Evolutionary conservation across 768 basidiomycete genomes (phyloP), one percentile per base, ranked within the genome.

Genomic region (Macrolepiota albuminosa): DNA sequence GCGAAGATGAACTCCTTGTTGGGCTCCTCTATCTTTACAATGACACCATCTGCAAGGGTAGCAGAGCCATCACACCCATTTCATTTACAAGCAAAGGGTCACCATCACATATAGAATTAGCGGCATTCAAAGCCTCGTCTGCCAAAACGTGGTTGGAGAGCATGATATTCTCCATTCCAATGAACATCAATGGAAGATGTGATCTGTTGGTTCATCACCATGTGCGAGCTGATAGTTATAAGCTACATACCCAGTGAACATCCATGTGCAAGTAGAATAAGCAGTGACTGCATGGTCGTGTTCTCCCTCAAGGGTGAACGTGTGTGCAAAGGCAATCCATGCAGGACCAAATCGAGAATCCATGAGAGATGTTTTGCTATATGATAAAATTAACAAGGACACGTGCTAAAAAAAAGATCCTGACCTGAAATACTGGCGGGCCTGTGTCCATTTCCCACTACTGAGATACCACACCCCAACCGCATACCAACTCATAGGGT

Each of bases 281-380:
- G 97, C 96, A 0, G 94, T 98, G 48, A 98, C 93, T 3, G 97
- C 96, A 68, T 98, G 95, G 66, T 98, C 96, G 75, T 98, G 97
- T 71, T 99, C 97, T 16, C 95, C 95, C 71, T 99, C 97, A 64
- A 92, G 78, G 2, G 96, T 93, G 75, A 97, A 99, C 0, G 95
- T 95, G 72, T 99, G 97, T 10, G 91, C 97, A 70, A 98, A 99
- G 2, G 95, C 93, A 54, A 98, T 85, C 97, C 97, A 99, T 0
- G 96, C 93, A 10, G 97, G 95, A 0, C 87, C 93, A 71, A 97
- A 97, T 4, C 96, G 84, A 21, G 95, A 92, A 69, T 99, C 96
- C 88, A 98, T 94, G 14, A 99, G 74, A 3, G 93, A 94, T 0
- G 95, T 93, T 82, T 99, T 99, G 68, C 95, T 96, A 61, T 18